phyloP scores from a whole-genome alignment of 495 filamentous ascomycete species.

The Staphylotrichum longicolle region DNA sequence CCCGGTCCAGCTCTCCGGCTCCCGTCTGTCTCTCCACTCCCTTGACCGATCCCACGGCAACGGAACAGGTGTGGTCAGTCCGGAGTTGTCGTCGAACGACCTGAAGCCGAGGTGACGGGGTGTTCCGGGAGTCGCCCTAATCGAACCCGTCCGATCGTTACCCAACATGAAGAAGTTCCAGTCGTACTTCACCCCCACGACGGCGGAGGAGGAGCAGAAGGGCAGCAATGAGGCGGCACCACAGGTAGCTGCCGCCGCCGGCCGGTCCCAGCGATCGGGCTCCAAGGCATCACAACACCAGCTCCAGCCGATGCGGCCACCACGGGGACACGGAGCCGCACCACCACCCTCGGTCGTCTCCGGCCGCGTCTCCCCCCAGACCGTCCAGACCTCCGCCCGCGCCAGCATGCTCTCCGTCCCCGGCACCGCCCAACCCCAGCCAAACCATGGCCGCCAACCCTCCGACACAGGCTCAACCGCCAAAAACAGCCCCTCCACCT shows the following conservation, averaged over 20 bases:
- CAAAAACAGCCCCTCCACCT: conserved; percentile 15
- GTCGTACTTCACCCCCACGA: conserved; percentile 27
- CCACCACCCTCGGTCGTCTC: conserved; percentile 9
- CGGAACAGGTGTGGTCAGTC: not conserved
- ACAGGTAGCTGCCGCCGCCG: not conserved
- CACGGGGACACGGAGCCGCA: not conserved
- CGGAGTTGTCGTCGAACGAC: not conserved
- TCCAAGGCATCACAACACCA: conserved; percentile 19
- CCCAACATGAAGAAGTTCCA: conserved; percentile 30
- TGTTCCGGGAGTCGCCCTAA: conserved; percentile 19
- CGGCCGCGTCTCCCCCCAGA: not conserved
- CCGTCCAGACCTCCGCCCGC: not conserved
- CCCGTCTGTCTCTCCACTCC: not conserved
- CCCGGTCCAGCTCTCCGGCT: conserved; percentile 1
- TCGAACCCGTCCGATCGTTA: conserved; percentile 19
- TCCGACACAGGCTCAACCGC: conserved; percentile 14
- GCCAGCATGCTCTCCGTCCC: conserved; percentile 23
- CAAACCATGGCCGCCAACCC: not conserved
- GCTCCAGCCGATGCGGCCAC: conserved; percentile 14
- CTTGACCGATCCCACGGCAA: not conserved
- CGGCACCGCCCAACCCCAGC: not conserved
- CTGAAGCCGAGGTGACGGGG: conserved; percentile 10
- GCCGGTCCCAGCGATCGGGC: conserved; percentile 1
- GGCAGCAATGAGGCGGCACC: conserved; percentile 3
- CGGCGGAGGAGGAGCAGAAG: conserved; percentile 10